Percentiles rank a stretch among this genome's conserved stretches.
Evolutionary conservation across 169 alveolate species (phyloP).

Genomic region (Plasmodium ovale): DNA sequence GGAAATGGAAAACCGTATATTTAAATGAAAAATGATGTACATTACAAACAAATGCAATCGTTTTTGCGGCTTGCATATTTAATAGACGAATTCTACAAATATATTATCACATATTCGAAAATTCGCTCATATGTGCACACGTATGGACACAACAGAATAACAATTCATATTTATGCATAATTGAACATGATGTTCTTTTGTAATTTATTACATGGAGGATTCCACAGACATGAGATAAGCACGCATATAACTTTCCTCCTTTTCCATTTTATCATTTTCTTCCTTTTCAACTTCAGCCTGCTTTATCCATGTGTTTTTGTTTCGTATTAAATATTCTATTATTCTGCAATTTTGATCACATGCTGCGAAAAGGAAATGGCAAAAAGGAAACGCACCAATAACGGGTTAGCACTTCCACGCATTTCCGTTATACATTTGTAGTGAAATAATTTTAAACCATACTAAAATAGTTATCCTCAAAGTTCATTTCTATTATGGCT

Average conservation of each 20-base stretch:
- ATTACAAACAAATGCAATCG: not conserved
- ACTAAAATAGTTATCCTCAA: constrained; percentile 71
- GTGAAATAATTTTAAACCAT: constrained; percentile 1
- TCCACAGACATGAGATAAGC: constrained; percentile 64
- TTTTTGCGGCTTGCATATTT: not conserved
- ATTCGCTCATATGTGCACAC: not conserved
- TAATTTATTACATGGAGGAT: constrained; percentile 66
- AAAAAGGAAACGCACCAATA: not conserved
- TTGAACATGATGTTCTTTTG: not conserved
- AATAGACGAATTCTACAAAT: not conserved
- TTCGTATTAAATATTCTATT: constrained; percentile 37
- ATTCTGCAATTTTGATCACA: constrained; percentile 49
- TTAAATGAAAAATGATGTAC: constrained; percentile 4
- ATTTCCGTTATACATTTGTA: not conserved
- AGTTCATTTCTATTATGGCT: constrained; percentile 48
- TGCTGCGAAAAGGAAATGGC: constrained; percentile 12
- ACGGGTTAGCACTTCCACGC: not conserved
- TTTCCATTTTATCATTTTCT: constrained; percentile 70
- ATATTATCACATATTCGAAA: not conserved
- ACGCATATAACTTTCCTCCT: constrained; percentile 73
- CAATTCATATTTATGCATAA: not conserved
- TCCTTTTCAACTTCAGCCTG: constrained; percentile 48
- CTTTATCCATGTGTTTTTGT: constrained; percentile 37
- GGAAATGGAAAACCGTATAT: not conserved
- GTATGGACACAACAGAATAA: not conserved